Conservation (phyloP, 2,329 filamentous ascomycete genomes). For the Aphanocladium album region DNA sequence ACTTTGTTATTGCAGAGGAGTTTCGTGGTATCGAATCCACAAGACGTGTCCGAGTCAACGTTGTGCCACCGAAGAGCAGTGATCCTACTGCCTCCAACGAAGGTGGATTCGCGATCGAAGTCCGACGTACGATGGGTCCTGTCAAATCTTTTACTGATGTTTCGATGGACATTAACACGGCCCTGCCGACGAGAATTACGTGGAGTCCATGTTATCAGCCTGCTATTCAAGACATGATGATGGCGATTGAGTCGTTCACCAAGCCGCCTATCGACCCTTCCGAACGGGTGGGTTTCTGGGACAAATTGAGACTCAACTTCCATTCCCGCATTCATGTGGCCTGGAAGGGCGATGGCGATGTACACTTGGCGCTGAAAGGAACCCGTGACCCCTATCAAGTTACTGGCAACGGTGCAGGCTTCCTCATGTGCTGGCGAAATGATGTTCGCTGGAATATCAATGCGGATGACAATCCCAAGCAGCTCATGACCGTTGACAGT, state of each 20-base stretch:
- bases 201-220: slow-evolving; percentile 98
- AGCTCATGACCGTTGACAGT: slow-evolving; percentile 93
- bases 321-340: slow-evolving; percentile 84
- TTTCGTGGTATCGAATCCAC: slow-evolving; percentile 76
- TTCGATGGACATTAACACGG: slow-evolving; percentile 86
- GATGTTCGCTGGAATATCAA: slow-evolving; percentile 86
- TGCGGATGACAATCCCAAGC: slow-evolving; percentile 77
- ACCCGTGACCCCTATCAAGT: slow-evolving; percentile 89
- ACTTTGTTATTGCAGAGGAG: slow-evolving; percentile 96
- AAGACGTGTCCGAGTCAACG: slow-evolving; percentile 73
- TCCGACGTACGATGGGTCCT: slow-evolving; percentile 84
- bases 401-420: slow-evolving; percentile 87
- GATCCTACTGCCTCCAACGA: slow-evolving; percentile 50
- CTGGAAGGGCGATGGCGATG: slow-evolving; percentile 94
- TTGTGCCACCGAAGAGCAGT: slow-evolving; percentile 65
- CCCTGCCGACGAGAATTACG: slow-evolving; percentile 84
- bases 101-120: slow-evolving; percentile 74
- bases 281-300: slow-evolving; percentile 95
- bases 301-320: slow-evolving; percentile 91
- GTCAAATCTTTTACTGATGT: slow-evolving; percentile 97
- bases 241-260: slow-evolving; percentile 95
- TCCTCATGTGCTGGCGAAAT: slow-evolving; percentile 98
- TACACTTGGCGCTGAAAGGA: slow-evolving; percentile 88
- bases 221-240: slow-evolving; percentile 99
- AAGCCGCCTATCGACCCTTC: slow-evolving; percentile 93